Evolutionary conservation across 441 rosid genomes (phyloP), one percentile per base, ranked within the genome.

Genomic region (Sinapis alba): DNA sequence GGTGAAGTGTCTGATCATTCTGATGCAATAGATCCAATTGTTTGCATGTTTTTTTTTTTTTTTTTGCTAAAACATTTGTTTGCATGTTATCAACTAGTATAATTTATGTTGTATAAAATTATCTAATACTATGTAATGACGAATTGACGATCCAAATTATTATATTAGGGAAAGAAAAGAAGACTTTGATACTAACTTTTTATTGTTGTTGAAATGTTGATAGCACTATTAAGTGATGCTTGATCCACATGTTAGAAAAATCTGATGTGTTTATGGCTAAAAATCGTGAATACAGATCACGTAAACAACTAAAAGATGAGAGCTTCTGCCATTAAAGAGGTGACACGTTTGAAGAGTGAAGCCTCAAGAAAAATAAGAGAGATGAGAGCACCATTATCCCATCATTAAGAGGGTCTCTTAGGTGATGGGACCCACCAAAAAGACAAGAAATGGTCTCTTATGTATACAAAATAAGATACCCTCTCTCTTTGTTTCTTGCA

Each of bases 311-410:
- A 62, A 20, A 54, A 38, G 38, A 56, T 30, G 28, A 45, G 4
- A 62, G 75, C 34, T 62, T 30, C 11, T 76, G 76, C 67, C 76
- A 77, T 60, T 58, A 59, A 53, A 66, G 80, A 72, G 41, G 58
- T 71, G 73, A 71, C 77, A 77, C 77, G 77, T 77, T 72, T 15
- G 77, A 65, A 47, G 76, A 71, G 80, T 47, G 66, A 77, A 75
- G 54, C 80, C 72, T 77, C 72, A 65, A 24, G 72, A 65, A 65
- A 60, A 30, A 19, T 57, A 64, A 38, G 12, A 62, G 74, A 75
- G 64, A 76, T 62, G n/a, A n/a, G n/a, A n/a, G n/a, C n/a, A n/a
- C n/a, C n/a, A n/a, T n/a, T n/a, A n/a, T n/a, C n/a, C n/a, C n/a
- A n/a, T n/a, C n/a, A n/a, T n/a, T n/a, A n/a, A n/a, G n/a, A n/a